Evolutionary conservation across 1,284 basidiomycete species (phyloP).

Genomic region (Grifola frondosa): DNA sequence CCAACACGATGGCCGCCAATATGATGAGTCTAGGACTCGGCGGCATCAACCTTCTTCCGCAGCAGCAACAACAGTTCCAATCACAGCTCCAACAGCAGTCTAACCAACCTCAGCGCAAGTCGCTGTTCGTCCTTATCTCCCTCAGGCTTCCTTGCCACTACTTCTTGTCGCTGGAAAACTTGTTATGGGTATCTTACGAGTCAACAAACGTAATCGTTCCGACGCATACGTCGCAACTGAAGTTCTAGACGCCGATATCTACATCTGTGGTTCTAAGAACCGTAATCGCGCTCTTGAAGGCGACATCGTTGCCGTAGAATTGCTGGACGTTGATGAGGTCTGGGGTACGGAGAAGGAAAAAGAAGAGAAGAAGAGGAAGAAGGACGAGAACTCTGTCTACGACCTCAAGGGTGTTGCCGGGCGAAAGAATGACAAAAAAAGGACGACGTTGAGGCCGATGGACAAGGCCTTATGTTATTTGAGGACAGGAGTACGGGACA

Average conservation of each 20-base stretch:
- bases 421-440: constrained; percentile 99
- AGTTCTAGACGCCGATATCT: constrained; percentile 96
- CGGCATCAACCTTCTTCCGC: constrained; percentile 76
- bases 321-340: constrained; percentile 95
- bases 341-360: constrained; percentile 99
- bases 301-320: constrained; percentile 96
- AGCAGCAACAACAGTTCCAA: constrained; percentile 86
- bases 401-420: constrained; percentile 71
- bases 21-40: constrained; percentile 87
- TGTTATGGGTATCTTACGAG: constrained; percentile 93
- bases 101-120: constrained; percentile 92
- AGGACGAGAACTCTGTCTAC: constrained; percentile 95
- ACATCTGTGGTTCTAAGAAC: constrained; percentile 97
- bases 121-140: constrained; percentile 98
- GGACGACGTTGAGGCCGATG: constrained; percentile 98
- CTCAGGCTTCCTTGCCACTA: constrained; percentile 94
- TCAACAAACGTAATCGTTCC: constrained; percentile 98
- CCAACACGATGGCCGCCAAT: constrained; percentile 91
- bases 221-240: constrained; percentile 98
- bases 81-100: constrained; percentile 87
- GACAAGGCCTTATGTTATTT: constrained; percentile 89
- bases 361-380: constrained; percentile 99
- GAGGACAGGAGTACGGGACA: constrained; percentile 86
- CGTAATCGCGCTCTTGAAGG: constrained; percentile 97
- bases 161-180: constrained; percentile 95